Evolutionary conservation across 768 basidiomycete genomes (phyloP), one percentile per base, ranked within the genome.

Genomic region (Mycena crocata): DNA sequence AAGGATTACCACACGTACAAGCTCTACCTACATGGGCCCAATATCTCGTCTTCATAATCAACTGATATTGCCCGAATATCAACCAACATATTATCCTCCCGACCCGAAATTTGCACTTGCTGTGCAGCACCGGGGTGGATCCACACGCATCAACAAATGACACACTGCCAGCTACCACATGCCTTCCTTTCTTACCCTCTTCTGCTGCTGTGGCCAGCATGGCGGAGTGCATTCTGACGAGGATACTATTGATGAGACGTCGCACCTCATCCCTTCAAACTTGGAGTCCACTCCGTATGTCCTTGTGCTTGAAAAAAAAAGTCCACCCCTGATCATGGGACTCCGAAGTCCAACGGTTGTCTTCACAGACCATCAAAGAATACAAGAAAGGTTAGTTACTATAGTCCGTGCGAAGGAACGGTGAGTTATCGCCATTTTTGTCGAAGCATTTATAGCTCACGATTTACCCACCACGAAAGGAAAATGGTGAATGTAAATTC

Each of bases 281-380:
- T 10, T 71, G 23, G 66, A 67, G 1, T 19, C 59, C n/a, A 24
- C n/a, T n/a, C n/a, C 59, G 66, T 67, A 62, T 31, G 64, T 62
- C 45, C 24, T 13, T 31, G 34, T 62, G 28, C 45, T 56, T 19
- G 28, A 56, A 24, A 5, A 14, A 35, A 48, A 82, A 82, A 49
- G 15, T 10, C 17, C 51, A 8, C 37, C 35, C 19, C 57, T 57
- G 49, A 57, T 60, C 46, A 60, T 46, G 42, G 17, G 45, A 48
- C 51, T 44, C 24, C 21, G 48, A 42, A 67, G 69, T 32, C 65
- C 69, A 10, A 64, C 28, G 80, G 69, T 87, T 80, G 31, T 82
- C 82, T 72, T 86, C 84, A 48, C 83, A 80, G 76, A 85, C 85
- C 44, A 86, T 84, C 85, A 86, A 85, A 66, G 50, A 67, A 68